Base-by-base conservation (phyloP, 2,329 filamentous ascomycete species). In the Aspergillus quadrilineatus region DNA sequence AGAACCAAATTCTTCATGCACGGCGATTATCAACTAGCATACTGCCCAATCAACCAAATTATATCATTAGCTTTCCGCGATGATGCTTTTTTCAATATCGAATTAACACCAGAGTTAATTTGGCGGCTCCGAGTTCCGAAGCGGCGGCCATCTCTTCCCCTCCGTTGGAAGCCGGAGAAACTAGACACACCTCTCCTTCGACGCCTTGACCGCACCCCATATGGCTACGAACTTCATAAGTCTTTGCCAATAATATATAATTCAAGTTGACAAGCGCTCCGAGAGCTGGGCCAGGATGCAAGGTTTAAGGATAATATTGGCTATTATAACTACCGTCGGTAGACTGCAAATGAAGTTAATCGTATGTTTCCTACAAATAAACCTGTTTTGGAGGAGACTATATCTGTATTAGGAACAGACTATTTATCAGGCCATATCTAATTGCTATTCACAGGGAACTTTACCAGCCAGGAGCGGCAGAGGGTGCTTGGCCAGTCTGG, bases 1-100 rank as follows among this genome's bases (percentile, higher is more conserved):
- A 67, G 63, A 62, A 68, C 63, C 5, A 68, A 68, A 57, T 68
- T 68, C 43, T 70, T 68, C 17, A 67, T 69, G 46, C 37, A 69
- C 30, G 29, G 64, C 14, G 57, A 67, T 56, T 70, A 70, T 32
- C 46, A 69, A 60, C 37, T 70, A 14, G 65, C 43, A 60, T 69
- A 68, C 57, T 70, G 45, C 32, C 63, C 52, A 12, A 69, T 68
- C 14, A 34, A 60, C 43, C 47, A 70, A 50, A 69, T 69, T 2
- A 54, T 67, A 34, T 59, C 53, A 1, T 63, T 65, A 32, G 63
- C 65, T 43, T 69, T 68, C 46, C 53, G 56, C 1, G 60, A 69
- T 59, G 15, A 55, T 5, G 63, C 60, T 26, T 69, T 68, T 62
- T n/a, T 53, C 6, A 67, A 69, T 66, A 58, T 47, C 8, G 34